Evolutionary conservation across 129 eudicot species (phyloP), one percentile per base, ranked within the genome.

Genomic region (Dittrichia graveolens): DNA sequence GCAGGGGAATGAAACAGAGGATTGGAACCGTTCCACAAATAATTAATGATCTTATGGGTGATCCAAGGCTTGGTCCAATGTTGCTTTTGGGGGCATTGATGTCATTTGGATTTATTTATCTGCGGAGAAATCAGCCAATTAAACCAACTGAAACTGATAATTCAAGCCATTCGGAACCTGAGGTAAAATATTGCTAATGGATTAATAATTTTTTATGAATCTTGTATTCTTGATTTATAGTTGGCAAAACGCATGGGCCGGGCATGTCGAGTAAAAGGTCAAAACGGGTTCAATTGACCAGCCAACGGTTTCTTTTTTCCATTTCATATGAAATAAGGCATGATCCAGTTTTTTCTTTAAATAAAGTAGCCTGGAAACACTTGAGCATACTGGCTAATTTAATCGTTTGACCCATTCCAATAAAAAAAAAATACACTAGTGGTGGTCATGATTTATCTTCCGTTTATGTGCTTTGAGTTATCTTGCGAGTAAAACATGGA

Each of bases 51-150:
- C 54, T 73, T 42, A 55, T 70, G 45, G 52, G 80, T 54, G 99
- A 95, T 85, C 99, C 99, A 52, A 78, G 97, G 78, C 78, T 91
- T 48, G 97, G 99, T 52, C 96, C 99, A 10, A 56, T 85, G 61
- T 77, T 95, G 83, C 94, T 95, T 79, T 63, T 95, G 80, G 95
- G 67, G 78, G 97, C 99, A 61, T 72, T 90, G 52, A 84, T 90
- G 84, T 86, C 96, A 8, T 86, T 79, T 67, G 97, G 96, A 39
- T 70, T 82, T 24, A 79, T 95, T 50, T 95, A 88, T 87, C 55
- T 95, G 44, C 61, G 79, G 62, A 87, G 96, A 76, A 88, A 70
- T 79, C 96, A 82, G 83, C 44, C 84, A 11, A 62, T 84, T 74
- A 82, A 61, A 35, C 65, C 84, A 2, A 73, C 8, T 10, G 77